Evolutionary conservation across 352 stramenopile genomes (phyloP).

Genomic region (Pythium brachiatum): DNA sequence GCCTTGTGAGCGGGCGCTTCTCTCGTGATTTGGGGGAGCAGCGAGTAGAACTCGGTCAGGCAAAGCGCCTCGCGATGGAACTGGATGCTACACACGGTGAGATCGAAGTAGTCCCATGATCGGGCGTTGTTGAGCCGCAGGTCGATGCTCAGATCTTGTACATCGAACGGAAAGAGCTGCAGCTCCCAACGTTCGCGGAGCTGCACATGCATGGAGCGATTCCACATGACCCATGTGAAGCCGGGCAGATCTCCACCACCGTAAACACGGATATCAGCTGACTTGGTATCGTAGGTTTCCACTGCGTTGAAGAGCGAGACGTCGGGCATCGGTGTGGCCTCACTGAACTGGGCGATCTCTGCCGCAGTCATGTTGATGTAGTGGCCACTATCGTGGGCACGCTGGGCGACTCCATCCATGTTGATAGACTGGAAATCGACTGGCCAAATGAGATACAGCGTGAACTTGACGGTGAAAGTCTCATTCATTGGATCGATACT

Average conservation of each 20-base stretch:
- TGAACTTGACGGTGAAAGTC: slow-evolving; percentile 27
- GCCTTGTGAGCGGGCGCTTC: slow-evolving; percentile 14
- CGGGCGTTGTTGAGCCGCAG: slow-evolving; percentile 16
- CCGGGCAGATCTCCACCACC: slow-evolving; percentile 7
- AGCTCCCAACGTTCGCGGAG: slow-evolving; percentile 25
- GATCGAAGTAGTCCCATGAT: slow-evolving; percentile 23
- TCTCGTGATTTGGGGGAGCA: slow-evolving; percentile 14
- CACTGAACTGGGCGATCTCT: slow-evolving; percentile 21
- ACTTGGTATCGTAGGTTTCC: slow-evolving; percentile 21
- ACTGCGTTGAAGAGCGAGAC: slow-evolving; percentile 22
- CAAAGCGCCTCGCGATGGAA: slow-evolving; percentile 19
- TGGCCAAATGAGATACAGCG: slow-evolving; percentile 22
- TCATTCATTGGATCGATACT: slow-evolving; percentile 27
- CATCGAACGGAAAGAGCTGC: slow-evolving; percentile 26
- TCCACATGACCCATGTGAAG: slow-evolving; percentile 23
- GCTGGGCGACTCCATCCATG: slow-evolving; percentile 8
- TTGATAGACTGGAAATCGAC: slow-evolving; percentile 19
- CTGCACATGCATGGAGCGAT: slow-evolving; percentile 16
- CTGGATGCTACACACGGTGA: slow-evolving; percentile 18
- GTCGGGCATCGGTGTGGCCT: slow-evolving; percentile 16
- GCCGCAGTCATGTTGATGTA: slow-evolving; percentile 15
- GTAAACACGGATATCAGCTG: slow-evolving; percentile 18
- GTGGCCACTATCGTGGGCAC: slow-evolving; percentile 13
- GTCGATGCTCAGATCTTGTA: slow-evolving; percentile 23
- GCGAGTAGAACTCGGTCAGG: slow-evolving; percentile 24